phyloP scores from a whole-genome alignment of 108 stramenopile genomes.

The Skeletonema tropicum region DNA sequence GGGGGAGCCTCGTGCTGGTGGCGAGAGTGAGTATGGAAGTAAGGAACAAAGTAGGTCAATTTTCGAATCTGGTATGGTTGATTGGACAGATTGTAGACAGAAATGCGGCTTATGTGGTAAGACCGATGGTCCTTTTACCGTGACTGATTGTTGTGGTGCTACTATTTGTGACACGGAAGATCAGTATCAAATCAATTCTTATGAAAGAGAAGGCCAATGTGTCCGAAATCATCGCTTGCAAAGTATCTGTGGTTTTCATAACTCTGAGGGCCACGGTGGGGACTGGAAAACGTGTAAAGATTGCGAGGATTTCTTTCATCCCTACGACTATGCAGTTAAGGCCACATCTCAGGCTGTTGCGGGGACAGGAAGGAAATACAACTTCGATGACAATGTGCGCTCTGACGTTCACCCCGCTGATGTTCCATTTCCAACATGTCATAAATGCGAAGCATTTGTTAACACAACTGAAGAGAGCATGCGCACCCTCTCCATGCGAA shows the following conservation, averaged over 20 bases:
- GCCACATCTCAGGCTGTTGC: slow-evolving; percentile 18
- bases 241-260: slow-evolving; percentile 15
- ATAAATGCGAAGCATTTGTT: slow-evolving; percentile 8
- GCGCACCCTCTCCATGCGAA: slow-evolving; percentile 11
- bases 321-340: slow-evolving; percentile 17
- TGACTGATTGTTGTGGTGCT: slow-evolving; percentile 11
- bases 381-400: slow-evolving; percentile 17
- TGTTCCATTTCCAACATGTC: slow-evolving; percentile 16
- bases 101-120: slow-evolving; percentile 20
- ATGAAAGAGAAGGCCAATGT: slow-evolving; percentile 19
- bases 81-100: slow-evolving; percentile 9
- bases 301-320: slow-evolving; percentile 12
- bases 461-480: slow-evolving; percentile 22
- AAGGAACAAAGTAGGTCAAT: neutral
- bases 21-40: neutral
- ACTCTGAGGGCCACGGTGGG: slow-evolving; percentile 13
- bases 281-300: slow-evolving; percentile 20
- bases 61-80: slow-evolving; percentile 12
- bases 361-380: slow-evolving; percentile 5
- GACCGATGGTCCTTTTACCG: slow-evolving; percentile 11
- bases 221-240: slow-evolving; percentile 19
- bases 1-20: slow-evolving; percentile 6
- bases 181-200: slow-evolving; percentile 10
- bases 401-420: slow-evolving; percentile 19
- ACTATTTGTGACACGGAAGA: slow-evolving; percentile 13